These are phyloP conservation scores for Albatrellus sp. DNA, from an alignment of 1,284 basidiomycete species.

Conservation along the genomic window DNA sequence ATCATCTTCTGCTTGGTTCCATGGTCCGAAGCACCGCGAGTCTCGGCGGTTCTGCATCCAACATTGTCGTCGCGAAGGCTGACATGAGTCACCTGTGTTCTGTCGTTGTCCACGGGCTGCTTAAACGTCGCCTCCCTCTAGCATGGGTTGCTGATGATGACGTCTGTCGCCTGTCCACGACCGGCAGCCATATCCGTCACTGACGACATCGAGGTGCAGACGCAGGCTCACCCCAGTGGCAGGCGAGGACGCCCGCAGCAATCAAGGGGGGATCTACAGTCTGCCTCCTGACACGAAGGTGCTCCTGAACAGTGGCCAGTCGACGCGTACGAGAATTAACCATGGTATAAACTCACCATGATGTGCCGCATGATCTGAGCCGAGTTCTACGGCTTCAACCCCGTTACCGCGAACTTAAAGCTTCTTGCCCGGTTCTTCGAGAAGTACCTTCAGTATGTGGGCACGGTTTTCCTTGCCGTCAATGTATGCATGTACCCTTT, in stretches of 20 bases:
- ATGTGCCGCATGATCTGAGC: constrained; percentile 11
- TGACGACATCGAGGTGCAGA: neutral
- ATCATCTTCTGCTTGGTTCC: too few species aligned
- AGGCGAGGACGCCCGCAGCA: constrained; percentile 44
- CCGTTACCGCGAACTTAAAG: constrained; percentile 26
- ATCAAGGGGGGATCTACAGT: constrained; percentile 49
- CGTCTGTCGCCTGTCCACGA: constrained; percentile 18
- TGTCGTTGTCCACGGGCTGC: neutral
- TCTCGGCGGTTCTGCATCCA: constrained; percentile 7
- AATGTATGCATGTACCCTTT: constrained; percentile 15
- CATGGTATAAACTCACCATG: neutral
- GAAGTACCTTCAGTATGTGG: constrained; percentile 38
- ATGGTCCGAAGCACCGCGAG: constrained; percentile 6
- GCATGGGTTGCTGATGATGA: constrained; percentile 46
- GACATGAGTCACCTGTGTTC: constrained; percentile 1
- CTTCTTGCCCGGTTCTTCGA: constrained; percentile 31
- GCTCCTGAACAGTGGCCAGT: constrained; percentile 33
- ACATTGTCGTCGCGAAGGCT: constrained; percentile 8
- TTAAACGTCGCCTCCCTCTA: constrained; percentile 8
- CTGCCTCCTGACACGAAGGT: constrained; percentile 33
- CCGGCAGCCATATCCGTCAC: neutral
- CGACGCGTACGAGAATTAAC: neutral
- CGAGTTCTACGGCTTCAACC: constrained; percentile 29
- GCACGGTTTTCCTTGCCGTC: constrained; percentile 34
- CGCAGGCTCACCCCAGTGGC: constrained; percentile 32